Evolutionary conservation across 1,284 basidiomycete genomes (phyloP), one percentile per base, ranked within the genome.

Genomic region (Sporisorium scitamineum): DNA sequence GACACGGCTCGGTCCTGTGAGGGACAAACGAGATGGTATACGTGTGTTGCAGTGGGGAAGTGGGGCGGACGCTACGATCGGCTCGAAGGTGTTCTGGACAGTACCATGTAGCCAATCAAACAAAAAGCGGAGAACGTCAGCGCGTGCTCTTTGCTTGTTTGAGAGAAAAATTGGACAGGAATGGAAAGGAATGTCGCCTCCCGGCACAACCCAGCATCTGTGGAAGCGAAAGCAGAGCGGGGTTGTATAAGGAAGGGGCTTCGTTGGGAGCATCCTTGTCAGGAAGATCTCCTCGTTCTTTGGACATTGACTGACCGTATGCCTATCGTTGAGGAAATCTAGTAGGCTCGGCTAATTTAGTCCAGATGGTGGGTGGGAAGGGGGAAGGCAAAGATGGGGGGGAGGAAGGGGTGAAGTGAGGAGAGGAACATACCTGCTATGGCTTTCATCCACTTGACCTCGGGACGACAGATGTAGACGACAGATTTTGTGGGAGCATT

Each of bases 11-110:
- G 1, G 95, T 98, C 37, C 90, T 88, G 45, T 95, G 89, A 7
- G 97, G 96, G 0, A 96, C 93, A 47, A 97, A 90, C 24, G 98
- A 88, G 42, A 97, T 87, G n/a, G 92, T 95, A 86, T 94, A 98
- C 20, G 90, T 90, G 82, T 95, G 91, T 80, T 76, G 92, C 90
- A 76, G 55, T 10, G 73, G 68, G 18, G 73, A 76, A 1, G 73
- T 68, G 9, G 73, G 73, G 2, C 73, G 63, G 5, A 76, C 77
- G 22, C 61, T 70, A 20, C 71, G 78, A 8, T 87, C 89, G 1
- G 81, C 71, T 2, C 79, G 65, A 82, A 97, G 93, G 84, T 97
- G 95, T 81, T 94, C 95, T 96, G 54, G 24, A 41, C 53, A 50
- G 52, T 54, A 53, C 34, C 61, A 47, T 32, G 22, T 14, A 20